phyloP scores from a whole-genome alignment of 2,329 filamentous ascomycete species.

The Trichophyton benhamiae region DNA sequence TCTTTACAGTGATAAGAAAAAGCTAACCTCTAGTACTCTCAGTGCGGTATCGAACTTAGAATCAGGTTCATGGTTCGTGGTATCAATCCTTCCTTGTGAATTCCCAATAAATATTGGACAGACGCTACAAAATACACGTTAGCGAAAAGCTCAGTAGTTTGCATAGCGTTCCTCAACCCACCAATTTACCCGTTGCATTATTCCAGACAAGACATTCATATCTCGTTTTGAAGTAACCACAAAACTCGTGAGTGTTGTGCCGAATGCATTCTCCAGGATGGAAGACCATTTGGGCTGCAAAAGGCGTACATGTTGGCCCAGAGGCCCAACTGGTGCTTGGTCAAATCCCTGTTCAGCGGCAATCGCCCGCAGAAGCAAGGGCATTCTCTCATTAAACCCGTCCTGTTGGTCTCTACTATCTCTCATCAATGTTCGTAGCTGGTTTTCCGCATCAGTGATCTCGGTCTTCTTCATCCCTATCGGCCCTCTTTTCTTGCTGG shows the following conservation, averaged over 20 bases:
- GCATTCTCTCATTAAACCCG: slow-evolving; percentile 52
- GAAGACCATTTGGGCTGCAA: slow-evolving; percentile 70
- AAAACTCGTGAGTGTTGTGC: slow-evolving; percentile 60
- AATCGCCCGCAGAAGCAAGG: slow-evolving; percentile 55
- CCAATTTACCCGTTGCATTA: slow-evolving; percentile 53
- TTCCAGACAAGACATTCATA: slow-evolving; percentile 50
- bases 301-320: slow-evolving; percentile 67
- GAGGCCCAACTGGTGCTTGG: slow-evolving; percentile 65
- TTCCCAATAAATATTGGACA: slow-evolving; percentile 55
- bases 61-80: slow-evolving; percentile 60
- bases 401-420: slow-evolving; percentile 50
- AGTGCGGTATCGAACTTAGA: slow-evolving; percentile 62
- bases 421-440: slow-evolving; percentile 41
- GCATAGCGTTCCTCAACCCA: slow-evolving; percentile 20
- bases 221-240: slow-evolving; percentile 69
- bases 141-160: not conserved
- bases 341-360: slow-evolving; percentile 56
- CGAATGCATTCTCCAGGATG: slow-evolving; percentile 66
- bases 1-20: not conserved
- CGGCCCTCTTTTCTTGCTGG: slow-evolving; percentile 16
- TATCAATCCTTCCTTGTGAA: slow-evolving; percentile 41
- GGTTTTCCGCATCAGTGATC: slow-evolving; percentile 40
- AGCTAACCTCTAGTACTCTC: slow-evolving; percentile 51
- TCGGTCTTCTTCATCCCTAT: slow-evolving; percentile 41
- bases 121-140: slow-evolving; percentile 24